Conservation (phyloP, 495 filamentous ascomycete species). For the Xylaria acuta region DNA sequence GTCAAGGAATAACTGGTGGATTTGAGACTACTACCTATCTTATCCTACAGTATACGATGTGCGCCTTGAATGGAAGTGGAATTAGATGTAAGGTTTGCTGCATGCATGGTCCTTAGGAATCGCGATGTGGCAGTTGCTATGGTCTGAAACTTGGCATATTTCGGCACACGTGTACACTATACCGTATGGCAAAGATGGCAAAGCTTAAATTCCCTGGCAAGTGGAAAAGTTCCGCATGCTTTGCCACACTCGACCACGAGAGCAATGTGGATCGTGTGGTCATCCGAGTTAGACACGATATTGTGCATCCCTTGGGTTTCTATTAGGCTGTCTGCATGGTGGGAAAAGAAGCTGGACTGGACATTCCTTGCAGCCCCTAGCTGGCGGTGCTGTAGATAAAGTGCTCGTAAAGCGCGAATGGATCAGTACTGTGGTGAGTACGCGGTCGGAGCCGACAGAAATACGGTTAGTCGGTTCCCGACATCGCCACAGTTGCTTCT, state of each 20-base stretch:
- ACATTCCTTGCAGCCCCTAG: background rate
- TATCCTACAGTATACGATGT: background rate
- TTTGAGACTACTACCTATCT: background rate
- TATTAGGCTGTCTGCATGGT: too few relatives aligned
- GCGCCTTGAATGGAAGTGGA: background rate
- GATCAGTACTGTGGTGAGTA: background rate
- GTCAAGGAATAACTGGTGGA: background rate
- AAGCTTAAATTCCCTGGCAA: slow-evolving; percentile 8
- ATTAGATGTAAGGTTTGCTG: background rate
- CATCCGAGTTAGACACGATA: background rate
- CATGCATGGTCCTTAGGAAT: slow-evolving; percentile 13
- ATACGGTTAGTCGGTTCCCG: background rate
- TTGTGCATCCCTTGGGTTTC: background rate
- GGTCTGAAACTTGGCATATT: slow-evolving; percentile 10
- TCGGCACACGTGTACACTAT: slow-evolving; percentile 1
- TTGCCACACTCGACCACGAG: background rate
- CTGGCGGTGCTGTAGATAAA: background rate
- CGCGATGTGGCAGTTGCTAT: background rate
- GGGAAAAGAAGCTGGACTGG: background rate
- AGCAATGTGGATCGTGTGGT: slow-evolving; percentile 5
- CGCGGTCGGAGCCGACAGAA: background rate
- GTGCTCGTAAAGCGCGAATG: background rate
- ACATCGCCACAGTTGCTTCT: slow-evolving; percentile 1
- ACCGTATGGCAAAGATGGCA: slow-evolving; percentile 1
- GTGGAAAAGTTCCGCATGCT: background rate